Conservation (phyloP, 225 moss, liverwort and hornwort genomes). For the Marchantia polymorpha region DNA sequence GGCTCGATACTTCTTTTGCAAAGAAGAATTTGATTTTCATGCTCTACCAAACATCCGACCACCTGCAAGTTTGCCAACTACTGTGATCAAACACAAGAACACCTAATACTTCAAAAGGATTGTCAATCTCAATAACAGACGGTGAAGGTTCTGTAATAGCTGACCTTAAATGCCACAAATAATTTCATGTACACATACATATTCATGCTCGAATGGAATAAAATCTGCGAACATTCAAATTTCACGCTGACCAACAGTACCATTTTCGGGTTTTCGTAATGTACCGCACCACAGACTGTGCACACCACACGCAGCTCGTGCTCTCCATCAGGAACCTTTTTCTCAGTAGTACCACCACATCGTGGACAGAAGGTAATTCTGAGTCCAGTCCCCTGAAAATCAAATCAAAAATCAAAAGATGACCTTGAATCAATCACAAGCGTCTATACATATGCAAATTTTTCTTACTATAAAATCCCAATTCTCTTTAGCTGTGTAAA, state of each 20-base stretch:
- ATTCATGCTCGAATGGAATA: too few relatives aligned
- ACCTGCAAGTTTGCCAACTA: slow-evolving; percentile 48
- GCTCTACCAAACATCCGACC: slow-evolving; percentile 95
- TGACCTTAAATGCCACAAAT: too few relatives aligned
- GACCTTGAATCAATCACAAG: not conserved
- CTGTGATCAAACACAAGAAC: not conserved
- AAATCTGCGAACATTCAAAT: too few relatives aligned
- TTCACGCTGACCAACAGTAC: slow-evolving; percentile 26
- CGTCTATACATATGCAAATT: not conserved
- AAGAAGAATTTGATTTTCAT: slow-evolving; percentile 78
- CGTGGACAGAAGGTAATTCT: slow-evolving; percentile 79
- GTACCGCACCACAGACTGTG: slow-evolving; percentile 70
- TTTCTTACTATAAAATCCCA: too few relatives aligned
- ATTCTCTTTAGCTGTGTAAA: too few relatives aligned
- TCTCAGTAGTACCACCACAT: slow-evolving; percentile 91
- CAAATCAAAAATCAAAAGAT: not conserved
- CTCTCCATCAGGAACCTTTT: slow-evolving; percentile 80
- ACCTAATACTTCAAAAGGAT: too few relatives aligned
- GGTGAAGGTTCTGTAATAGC: too few relatives aligned
- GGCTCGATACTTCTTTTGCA: slow-evolving; percentile 91
- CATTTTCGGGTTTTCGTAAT: slow-evolving; percentile 99
- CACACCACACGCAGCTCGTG: slow-evolving; percentile 88
- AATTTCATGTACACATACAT: too few relatives aligned
- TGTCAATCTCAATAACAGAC: too few relatives aligned
- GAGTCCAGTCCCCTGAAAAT: slow-evolving; percentile 58